Evolutionary conservation across 352 stramenopile genomes (phyloP).

Genomic region (Globisporangium parvum): DNA sequence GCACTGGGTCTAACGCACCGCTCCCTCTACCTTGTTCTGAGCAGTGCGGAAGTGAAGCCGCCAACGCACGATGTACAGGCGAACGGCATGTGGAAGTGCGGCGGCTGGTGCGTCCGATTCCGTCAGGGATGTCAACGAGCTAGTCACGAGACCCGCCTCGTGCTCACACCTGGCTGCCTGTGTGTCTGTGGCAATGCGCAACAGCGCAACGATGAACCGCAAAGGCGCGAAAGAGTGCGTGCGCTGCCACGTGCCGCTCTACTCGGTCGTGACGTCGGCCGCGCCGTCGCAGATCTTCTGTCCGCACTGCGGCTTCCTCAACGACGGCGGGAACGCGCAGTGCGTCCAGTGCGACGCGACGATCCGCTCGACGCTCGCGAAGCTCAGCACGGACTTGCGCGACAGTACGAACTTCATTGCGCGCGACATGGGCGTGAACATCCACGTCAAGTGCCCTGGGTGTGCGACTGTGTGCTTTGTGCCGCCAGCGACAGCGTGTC

Average conservation of each 20-base stretch:
- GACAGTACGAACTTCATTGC: slow-evolving; percentile 80
- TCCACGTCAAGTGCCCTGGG: slow-evolving; percentile 79
- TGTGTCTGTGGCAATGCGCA: not conserved
- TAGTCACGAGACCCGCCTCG: no score
- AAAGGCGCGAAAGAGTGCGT: slow-evolving; percentile 57
- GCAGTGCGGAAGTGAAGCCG: slow-evolving; percentile 51
- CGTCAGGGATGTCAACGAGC: no score
- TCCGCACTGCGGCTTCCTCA: slow-evolving; percentile 66
- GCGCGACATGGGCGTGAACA: slow-evolving; percentile 78
- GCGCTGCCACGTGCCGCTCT: slow-evolving; percentile 55
- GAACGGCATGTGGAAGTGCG: slow-evolving; percentile 70
- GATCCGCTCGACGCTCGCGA: slow-evolving; percentile 70
- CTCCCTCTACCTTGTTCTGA: not conserved
- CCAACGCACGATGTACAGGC: slow-evolving; percentile 60
- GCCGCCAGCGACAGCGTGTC: slow-evolving; percentile 63
- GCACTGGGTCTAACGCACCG: not conserved
- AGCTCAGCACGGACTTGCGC: slow-evolving; percentile 60
- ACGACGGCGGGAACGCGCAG: slow-evolving; percentile 53
- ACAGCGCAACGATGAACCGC: slow-evolving; percentile 47
- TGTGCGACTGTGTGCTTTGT: slow-evolving; percentile 71
- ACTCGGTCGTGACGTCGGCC: slow-evolving; percentile 55
- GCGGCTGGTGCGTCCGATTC: slow-evolving; percentile 37
- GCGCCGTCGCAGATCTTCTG: slow-evolving; percentile 75
- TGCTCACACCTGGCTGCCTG: not conserved
- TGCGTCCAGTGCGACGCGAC: slow-evolving; percentile 75